Base-by-base conservation (phyloP, 257 asterid genomes). In the Penstemon eatonii region DNA sequence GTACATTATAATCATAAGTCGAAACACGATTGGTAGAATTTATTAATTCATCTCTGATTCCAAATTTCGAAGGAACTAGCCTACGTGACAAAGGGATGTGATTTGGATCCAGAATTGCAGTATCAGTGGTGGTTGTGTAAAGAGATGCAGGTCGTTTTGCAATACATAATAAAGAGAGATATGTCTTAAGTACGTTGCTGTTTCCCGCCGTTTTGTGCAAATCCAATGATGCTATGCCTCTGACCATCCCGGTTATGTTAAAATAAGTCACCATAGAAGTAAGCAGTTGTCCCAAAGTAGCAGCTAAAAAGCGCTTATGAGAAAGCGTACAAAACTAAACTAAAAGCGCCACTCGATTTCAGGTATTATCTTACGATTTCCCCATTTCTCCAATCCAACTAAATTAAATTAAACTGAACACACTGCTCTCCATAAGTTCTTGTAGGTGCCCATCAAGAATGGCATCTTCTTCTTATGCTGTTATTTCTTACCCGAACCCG, bases 401-500 rank as follows among this genome's bases (percentile, higher is more conserved):
- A 8, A 3, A 33, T 5, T n/a, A 42, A 41, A 57, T n/a, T 47
- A 56, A 19, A 19, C 15, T 39, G 18, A 64, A 39, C 63, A 15
- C 41, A 44, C 40, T 12, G 45, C 56, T 39, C 53, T 53, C 18
- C 54, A 53, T 5, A 25, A 25, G 33, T 25, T 25, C 33, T 25
- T 19, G 12, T 49, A 41, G 76, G 65, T 46, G 67, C 74, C 65
- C 73, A 60, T 55, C 49, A 54, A 37, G 15, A 67, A 79, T 76
- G 85, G 83, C 79, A 56, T 79, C 78, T 50, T 57, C 68, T 56
- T 65, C 60, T 19, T 47, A 36, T 71, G 73, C 77, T 65, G 60
- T 70, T 55, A 62, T 73, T 71, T 56, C 76, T 49, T 69, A 79
- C 18, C 36, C 68, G 68, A 50, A 56, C 67, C 73, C 75, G 41